Evolutionary conservation across 2,329 filamentous ascomycete genomes (phyloP).

Genomic region (Botrytis porri): DNA sequence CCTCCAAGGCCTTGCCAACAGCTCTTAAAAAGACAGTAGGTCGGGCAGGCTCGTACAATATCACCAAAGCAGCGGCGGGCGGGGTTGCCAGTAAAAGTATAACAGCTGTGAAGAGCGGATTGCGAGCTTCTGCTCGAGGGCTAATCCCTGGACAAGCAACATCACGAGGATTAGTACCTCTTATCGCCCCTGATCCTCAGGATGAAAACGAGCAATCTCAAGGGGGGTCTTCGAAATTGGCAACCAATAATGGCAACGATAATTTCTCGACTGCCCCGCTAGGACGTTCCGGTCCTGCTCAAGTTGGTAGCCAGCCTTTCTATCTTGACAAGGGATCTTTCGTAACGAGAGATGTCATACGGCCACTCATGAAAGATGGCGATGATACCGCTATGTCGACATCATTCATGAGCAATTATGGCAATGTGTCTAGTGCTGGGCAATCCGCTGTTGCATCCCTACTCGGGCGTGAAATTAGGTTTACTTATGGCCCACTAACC

Average conservation of each 20-base stretch:
- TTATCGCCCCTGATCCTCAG: neutral
- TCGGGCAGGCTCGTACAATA: neutral
- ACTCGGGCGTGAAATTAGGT: neutral
- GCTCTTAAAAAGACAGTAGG: conserved; percentile 1
- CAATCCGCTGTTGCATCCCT: conserved; percentile 5
- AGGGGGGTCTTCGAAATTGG: neutral
- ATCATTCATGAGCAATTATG: neutral
- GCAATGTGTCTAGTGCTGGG: neutral
- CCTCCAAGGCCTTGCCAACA: neutral
- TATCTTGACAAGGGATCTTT: conserved; percentile 12
- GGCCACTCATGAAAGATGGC: conserved; percentile 5
- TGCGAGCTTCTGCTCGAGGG: neutral
- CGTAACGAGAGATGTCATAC: conserved; percentile 7
- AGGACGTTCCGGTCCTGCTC: neutral
- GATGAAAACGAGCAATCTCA: neutral
- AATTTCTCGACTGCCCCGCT: neutral
- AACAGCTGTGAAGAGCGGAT: neutral
- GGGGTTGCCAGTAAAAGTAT: neutral
- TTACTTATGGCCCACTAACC: conserved; percentile 1
- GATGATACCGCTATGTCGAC: neutral
- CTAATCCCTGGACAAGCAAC: neutral
- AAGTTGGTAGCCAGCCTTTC: conserved; percentile 9
- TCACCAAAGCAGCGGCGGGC: neutral
- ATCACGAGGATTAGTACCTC: neutral
- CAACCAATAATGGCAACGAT: neutral